A percentile compares a stretch with the other conserved stretches of the same genome.
Conservation (phyloP, 768 basidiomycete species). For the Russula compacta region DNA sequence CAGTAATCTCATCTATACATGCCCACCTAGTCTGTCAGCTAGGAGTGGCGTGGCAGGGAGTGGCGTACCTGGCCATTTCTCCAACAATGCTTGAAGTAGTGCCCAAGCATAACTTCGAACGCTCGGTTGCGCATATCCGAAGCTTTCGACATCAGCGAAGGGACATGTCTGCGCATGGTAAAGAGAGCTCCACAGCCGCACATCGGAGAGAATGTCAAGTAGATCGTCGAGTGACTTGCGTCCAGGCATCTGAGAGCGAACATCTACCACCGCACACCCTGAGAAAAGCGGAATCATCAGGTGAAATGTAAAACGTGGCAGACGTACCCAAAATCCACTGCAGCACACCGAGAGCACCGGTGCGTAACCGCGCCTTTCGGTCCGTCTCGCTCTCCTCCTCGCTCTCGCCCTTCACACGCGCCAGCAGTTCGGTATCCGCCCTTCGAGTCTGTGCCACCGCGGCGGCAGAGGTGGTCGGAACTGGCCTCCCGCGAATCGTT, state of each 20-base stretch:
- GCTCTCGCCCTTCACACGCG: conserved; percentile 43
- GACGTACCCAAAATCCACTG: conserved; percentile 54
- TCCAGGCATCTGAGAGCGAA: background rate
- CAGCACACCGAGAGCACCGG: conserved; percentile 57
- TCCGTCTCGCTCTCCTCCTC: conserved; percentile 65
- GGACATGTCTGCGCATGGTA: conserved; percentile 36
- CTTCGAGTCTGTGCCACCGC: conserved; percentile 19
- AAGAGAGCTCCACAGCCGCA: conserved; percentile 52
- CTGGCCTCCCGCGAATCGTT: conserved; percentile 27
- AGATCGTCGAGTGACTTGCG: conserved; percentile 25
- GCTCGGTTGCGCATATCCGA: conserved; percentile 59
- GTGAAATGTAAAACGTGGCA: background rate
- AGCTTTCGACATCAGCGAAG: conserved; percentile 36
- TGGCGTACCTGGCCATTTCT: conserved; percentile 36
- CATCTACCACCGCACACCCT: conserved; percentile 7
- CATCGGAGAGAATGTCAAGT: conserved; percentile 37
- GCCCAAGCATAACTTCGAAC: conserved; percentile 68
- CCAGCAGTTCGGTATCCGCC: conserved; percentile 25
- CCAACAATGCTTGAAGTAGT: conserved; percentile 39
- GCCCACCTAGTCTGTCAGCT: background rate
- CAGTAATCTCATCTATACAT: conserved; percentile 22
- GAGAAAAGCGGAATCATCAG: background rate
- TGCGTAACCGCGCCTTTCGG: conserved; percentile 56
- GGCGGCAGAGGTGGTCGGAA: conserved; percentile 21
- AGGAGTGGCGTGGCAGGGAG: background rate